phyloP scores from a whole-genome alignment of 371 early-diverging fungal genomes.

The Dichotomocladium elegans region DNA sequence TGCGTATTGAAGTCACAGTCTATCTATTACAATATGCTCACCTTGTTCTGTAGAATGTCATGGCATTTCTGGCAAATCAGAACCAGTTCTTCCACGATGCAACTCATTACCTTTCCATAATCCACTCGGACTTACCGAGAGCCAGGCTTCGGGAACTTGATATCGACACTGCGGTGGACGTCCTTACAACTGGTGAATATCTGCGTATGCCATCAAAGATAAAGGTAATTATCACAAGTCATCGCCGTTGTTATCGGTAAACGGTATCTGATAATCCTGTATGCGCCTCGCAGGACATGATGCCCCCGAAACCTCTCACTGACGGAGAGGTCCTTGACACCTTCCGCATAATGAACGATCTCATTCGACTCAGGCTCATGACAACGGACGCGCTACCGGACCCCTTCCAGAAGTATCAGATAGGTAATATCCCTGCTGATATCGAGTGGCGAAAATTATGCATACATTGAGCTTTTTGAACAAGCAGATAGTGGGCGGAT shows the following conservation, averaged over 20 bases:
- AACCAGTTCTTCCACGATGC: slow-evolving; percentile 65
- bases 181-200: slow-evolving; percentile 71
- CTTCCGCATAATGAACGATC: slow-evolving; percentile 60
- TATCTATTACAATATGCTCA: background rate
- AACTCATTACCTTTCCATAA: slow-evolving; percentile 65
- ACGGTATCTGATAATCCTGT: slow-evolving; percentile 9
- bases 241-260: background rate
- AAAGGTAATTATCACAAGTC: slow-evolving; percentile 31
- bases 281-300: slow-evolving; percentile 28
- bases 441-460: background rate
- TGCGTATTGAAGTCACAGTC: slow-evolving; percentile 8
- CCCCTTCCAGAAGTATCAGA: slow-evolving; percentile 56
- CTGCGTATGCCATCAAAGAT: slow-evolving; percentile 61
- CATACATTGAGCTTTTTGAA: background rate
- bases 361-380: slow-evolving; percentile 64
- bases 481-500: slow-evolving; percentile 31
- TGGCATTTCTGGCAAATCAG: slow-evolving; percentile 69
- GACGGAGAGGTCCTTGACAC: slow-evolving; percentile 53
- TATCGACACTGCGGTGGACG: slow-evolving; percentile 71
- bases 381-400: slow-evolving; percentile 61
- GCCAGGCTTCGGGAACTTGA: slow-evolving; percentile 76
- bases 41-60: slow-evolving; percentile 49
- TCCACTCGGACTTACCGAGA: slow-evolving; percentile 57
- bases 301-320: slow-evolving; percentile 51
- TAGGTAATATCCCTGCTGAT: slow-evolving; percentile 24